These are phyloP conservation scores for Pittosporum tobira DNA, from an alignment of 129 eudicot species.

Conservation along the genomic window DNA sequence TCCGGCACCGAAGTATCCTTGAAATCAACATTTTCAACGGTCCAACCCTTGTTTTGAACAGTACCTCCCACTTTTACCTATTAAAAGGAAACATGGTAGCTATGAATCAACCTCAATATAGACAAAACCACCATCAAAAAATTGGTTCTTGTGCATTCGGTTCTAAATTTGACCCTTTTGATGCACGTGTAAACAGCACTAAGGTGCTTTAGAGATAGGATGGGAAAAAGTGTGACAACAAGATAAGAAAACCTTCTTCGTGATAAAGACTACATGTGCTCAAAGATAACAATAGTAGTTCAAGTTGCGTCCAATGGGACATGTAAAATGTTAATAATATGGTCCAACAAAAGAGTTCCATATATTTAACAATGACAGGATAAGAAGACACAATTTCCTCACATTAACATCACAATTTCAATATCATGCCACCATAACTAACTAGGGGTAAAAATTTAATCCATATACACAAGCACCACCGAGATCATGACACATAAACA, in stretches of 20 bases:
- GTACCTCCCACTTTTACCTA: slow-evolving; percentile 79
- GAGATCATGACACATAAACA: too few species aligned
- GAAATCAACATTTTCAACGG: slow-evolving; percentile 61
- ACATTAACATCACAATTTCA: too few species aligned
- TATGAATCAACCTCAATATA: neutral
- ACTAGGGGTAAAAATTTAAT: too few species aligned
- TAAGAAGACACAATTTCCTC: too few species aligned
- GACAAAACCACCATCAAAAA: neutral
- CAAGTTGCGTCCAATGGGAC: neutral
- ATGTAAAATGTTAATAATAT: neutral
- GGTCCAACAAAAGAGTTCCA: too few species aligned
- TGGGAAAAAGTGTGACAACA: neutral
- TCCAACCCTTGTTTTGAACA: slow-evolving; percentile 74
- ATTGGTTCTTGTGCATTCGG: neutral
- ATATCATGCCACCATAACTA: too few species aligned
- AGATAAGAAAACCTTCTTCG: neutral
- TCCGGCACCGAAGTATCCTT: slow-evolving; percentile 50
- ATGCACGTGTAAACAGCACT: neutral
- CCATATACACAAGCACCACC: too few species aligned
- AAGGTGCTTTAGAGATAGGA: neutral
- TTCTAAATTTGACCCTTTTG: neutral
- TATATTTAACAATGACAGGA: too few species aligned
- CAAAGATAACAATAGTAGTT: too few species aligned
- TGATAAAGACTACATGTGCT: neutral
- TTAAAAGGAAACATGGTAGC: neutral